phyloP scores from a whole-genome alignment of 495 filamentous ascomycete species.

The Thermothielavioides terrestris region DNA sequence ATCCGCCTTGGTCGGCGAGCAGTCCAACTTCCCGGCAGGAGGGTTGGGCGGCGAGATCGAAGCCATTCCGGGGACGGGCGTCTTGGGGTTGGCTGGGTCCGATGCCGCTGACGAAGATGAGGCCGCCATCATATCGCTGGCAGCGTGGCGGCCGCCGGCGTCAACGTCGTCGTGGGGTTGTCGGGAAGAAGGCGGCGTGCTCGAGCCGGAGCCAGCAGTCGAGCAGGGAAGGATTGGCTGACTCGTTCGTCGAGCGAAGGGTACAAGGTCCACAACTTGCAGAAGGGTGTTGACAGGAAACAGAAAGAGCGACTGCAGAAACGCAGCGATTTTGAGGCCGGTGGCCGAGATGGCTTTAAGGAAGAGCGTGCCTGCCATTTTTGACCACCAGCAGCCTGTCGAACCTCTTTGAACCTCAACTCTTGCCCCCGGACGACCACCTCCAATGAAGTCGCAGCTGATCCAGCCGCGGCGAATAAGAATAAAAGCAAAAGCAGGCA shows the following conservation, averaged over 20 bases:
- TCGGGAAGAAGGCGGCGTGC: neutral
- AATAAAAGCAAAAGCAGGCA: too few relatives aligned
- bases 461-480: too few relatives aligned
- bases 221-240: constrained; percentile 6
- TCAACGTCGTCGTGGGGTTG: neutral
- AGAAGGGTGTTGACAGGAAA: constrained; percentile 17
- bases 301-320: constrained; percentile 21
- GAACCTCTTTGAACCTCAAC: too few relatives aligned
- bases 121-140: constrained; percentile 8
- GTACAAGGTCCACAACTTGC: constrained; percentile 11
- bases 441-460: too few relatives aligned
- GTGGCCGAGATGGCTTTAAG: constrained; percentile 15
- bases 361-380: constrained; percentile 23
- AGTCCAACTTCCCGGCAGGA: constrained; percentile 10
- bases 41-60: constrained; percentile 15
- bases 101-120: constrained; percentile 8
- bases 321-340: constrained; percentile 18
- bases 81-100: neutral
- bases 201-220: neutral
- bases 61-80: constrained; percentile 11
- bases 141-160: neutral
- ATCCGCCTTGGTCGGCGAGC: neutral
- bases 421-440: too few relatives aligned
- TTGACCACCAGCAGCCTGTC: neutral
- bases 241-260: neutral